These are phyloP conservation scores for Viola pubescens DNA, from an alignment of 441 rosid genomes.

Conservation along the genomic window DNA sequence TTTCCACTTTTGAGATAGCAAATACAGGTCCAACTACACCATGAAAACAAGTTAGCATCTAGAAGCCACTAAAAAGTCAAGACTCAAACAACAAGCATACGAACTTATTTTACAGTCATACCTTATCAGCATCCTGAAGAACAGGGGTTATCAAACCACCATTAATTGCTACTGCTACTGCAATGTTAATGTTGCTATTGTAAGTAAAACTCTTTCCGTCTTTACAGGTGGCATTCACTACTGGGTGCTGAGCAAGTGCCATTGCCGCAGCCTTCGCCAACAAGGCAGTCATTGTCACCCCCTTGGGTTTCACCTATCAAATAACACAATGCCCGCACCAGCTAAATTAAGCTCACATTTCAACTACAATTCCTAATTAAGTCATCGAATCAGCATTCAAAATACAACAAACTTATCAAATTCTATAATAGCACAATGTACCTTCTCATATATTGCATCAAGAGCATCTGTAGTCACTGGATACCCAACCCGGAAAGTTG, in stretches of 20 bases:
- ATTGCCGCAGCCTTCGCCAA: conserved; percentile 93
- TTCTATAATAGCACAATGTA: conserved; percentile 12
- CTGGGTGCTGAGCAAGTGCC: conserved; percentile 86
- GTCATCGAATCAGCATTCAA: background rate
- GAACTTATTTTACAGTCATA: conserved; percentile 12
- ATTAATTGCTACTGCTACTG: conserved; percentile 91
- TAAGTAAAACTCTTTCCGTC: conserved; percentile 82
- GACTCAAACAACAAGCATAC: background rate
- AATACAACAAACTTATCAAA: conserved; percentile 4
- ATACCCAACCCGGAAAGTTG: conserved; percentile 89
- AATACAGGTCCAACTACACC: conserved; percentile 74
- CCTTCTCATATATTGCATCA: conserved; percentile 88
- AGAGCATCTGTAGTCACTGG: conserved; percentile 76
- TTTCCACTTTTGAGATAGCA: conserved; percentile 92
- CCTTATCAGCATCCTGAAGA: conserved; percentile 96
- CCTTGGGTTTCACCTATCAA: conserved; percentile 81
- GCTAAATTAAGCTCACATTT: background rate
- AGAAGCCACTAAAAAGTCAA: background rate
- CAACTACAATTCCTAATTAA: background rate
- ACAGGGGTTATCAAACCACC: conserved; percentile 98
- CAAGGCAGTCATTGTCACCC: conserved; percentile 91
- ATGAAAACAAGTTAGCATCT: conserved; percentile 18
- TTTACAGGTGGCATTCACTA: conserved; percentile 83
- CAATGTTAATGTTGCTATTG: conserved; percentile 69
- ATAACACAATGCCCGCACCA: background rate